Base-by-base conservation (phyloP, 2,329 filamentous ascomycete species). In the Aaosphaeria arxii region DNA sequence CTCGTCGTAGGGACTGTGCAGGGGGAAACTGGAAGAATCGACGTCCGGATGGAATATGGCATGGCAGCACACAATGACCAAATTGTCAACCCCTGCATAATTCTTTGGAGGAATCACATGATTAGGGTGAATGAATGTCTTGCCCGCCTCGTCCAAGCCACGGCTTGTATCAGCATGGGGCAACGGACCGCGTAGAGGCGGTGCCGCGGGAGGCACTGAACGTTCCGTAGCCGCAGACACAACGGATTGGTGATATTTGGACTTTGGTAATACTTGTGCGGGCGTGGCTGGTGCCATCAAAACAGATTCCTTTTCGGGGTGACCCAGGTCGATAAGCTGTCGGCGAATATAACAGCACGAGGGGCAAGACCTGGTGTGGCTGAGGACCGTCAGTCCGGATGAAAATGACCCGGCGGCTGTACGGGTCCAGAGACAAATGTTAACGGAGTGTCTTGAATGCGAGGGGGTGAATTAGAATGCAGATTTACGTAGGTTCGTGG, bases 41-140 rank as follows among this genome's bases (percentile, higher is more conserved):
- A 56, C 57, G 49, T 65, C 59, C 7, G 67, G 65, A 11, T 64
- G 54, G 77, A 87, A 95, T 49, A 92, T 89, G 30, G 84, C 88
- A 71, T 95, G 90, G 66, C 90, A 91, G 74, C 89, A 94, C 44
- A 95, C 86, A 42, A 95, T 73, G 44, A 95, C 82, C 7, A 95
- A 78, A 54, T 88, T 61, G 11, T 67, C 62, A 13, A 61, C 53
- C 4, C 54, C 54, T 11, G 47, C 48, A 49, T 66, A 67, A 40
- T 52, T 64, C 30, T 47, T 55, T 6, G 54, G 52, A 7, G 62
- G 61, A 17, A 62, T 56, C 17, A 57, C 59, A 49, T 67, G 64
- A 33, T 61, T 55, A 24, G 64, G 64, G 41, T 64, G 61, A 11
- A 48, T 45, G 39, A 65, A 69, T 9, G 33, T 24, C 17, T 24